Conservation (phyloP, 2,329 filamentous ascomycete genomes). For the Colletotrichum eremochloae region DNA sequence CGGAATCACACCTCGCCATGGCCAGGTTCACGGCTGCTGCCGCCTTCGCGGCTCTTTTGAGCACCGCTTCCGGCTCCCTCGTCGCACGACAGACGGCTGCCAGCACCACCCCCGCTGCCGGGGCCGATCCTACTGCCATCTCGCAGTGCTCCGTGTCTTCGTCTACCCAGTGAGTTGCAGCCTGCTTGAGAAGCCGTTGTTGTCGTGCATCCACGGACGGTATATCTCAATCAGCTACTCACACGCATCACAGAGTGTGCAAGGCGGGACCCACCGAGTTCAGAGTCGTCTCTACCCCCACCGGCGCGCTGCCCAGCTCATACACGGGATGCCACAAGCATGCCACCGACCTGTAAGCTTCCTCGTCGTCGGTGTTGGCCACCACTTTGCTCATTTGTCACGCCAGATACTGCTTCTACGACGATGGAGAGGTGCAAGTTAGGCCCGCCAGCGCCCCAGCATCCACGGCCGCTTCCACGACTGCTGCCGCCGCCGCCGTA, state of each 20-base stretch:
- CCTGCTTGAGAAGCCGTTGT: neutral
- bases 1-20: slow-evolving; percentile 15
- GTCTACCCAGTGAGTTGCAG: slow-evolving; percentile 37
- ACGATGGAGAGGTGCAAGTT: slow-evolving; percentile 58
- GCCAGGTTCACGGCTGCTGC: slow-evolving; percentile 30
- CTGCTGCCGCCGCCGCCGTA: slow-evolving; percentile 6
- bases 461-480: slow-evolving; percentile 34
- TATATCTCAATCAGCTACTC: neutral
- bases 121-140: slow-evolving; percentile 31
- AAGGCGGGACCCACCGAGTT: slow-evolving; percentile 40
- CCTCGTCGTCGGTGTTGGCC: neutral
- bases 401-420: slow-evolving; percentile 59
- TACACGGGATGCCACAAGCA: slow-evolving; percentile 65
- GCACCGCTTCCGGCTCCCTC: slow-evolving; percentile 32
- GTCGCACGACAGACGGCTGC: slow-evolving; percentile 51
- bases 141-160: slow-evolving; percentile 40
- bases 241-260: slow-evolving; percentile 28
- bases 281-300: slow-evolving; percentile 33
- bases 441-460: slow-evolving; percentile 44
- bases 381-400: slow-evolving; percentile 8
- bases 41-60: slow-evolving; percentile 34
- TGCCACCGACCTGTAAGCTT: slow-evolving; percentile 60
- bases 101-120: slow-evolving; percentile 45
- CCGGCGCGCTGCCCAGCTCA: slow-evolving; percentile 47
- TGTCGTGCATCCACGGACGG: neutral